Percentiles rank a stretch among this genome's conserved stretches.
Evolutionary conservation across 78 protist genomes (phyloP).

Genomic region (Polysphondylium violaceum): DNA sequence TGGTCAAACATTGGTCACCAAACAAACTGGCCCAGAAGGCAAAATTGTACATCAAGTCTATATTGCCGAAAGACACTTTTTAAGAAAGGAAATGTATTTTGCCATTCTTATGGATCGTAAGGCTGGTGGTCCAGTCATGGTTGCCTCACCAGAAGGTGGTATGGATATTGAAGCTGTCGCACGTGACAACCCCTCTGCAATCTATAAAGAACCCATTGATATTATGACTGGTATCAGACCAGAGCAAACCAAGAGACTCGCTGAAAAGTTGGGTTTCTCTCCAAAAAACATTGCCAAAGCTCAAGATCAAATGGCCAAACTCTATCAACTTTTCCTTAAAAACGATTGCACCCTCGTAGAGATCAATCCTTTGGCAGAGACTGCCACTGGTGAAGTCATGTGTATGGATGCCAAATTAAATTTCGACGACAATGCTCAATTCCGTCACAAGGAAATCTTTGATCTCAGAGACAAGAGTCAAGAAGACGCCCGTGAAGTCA

Average conservation of each 20-base stretch:
- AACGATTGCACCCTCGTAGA: conserved; percentile 96
- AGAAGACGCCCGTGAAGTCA: conserved; percentile 96
- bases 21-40: conserved; percentile 93
- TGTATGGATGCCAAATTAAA: conserved; percentile 96
- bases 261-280: conserved; percentile 83
- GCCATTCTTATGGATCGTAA: conserved; percentile 97
- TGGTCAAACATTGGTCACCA: conserved; percentile 94
- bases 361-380: conserved; percentile 97
- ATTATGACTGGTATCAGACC: conserved; percentile 86
- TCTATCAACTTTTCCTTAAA: conserved; percentile 89
- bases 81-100: conserved; percentile 93
- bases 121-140: conserved; percentile 83
- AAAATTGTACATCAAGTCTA: conserved; percentile 73
- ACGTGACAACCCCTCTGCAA: conserved; percentile 81
- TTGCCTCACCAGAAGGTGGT: conserved; percentile 93
- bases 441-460: conserved; percentile 95
- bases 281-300: conserved; percentile 74
- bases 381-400: conserved; percentile 81
- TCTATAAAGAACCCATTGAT: conserved; percentile 89
- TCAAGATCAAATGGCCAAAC: conserved; percentile 79
- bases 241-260: conserved; percentile 83
- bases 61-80: conserved; percentile 80
- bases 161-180: conserved; percentile 95
- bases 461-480: conserved; percentile 91
- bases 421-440: conserved; percentile 98